Evolutionary conservation across 805 yeast genomes (phyloP).

Genomic region (Yarrowia hollandica): DNA sequence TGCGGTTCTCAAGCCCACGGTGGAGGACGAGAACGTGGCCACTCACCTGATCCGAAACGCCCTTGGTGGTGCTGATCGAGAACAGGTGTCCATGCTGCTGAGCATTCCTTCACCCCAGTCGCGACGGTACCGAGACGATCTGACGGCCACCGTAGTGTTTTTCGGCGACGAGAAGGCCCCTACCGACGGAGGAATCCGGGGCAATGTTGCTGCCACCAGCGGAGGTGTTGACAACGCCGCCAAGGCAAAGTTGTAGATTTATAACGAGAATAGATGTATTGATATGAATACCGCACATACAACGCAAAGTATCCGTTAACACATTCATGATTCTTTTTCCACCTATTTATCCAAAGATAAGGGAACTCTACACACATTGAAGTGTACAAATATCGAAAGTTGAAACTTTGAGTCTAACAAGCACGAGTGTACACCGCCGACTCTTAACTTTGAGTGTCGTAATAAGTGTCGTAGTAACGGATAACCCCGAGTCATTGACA

Average conservation of each 20-base stretch:
- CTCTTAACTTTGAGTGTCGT: no score
- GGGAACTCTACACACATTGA: no score
- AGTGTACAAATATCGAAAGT: no score
- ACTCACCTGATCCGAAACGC: slow-evolving; percentile 95
- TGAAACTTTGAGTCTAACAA: no score
- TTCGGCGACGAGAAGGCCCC: slow-evolving; percentile 54
- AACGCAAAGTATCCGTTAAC: no score
- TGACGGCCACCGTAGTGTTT: slow-evolving; percentile 93
- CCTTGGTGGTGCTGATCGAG: slow-evolving; percentile 81
- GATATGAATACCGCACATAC: no score
- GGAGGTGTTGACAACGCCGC: not conserved
- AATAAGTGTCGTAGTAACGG: no score
- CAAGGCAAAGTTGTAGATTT: slow-evolving; percentile 19
- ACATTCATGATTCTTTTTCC: no score
- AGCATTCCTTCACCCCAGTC: slow-evolving; percentile 91
- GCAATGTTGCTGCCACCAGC: slow-evolving; percentile 19
- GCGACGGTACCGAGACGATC: slow-evolving; percentile 90
- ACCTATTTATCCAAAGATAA: no score
- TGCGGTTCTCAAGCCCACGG: slow-evolving; percentile 34
- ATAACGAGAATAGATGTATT: no score
- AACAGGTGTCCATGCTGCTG: slow-evolving; percentile 82
- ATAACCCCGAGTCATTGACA: no score
- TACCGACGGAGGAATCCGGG: slow-evolving; percentile 1
- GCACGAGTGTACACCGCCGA: no score
- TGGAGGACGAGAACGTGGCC: slow-evolving; percentile 85